Base-by-base conservation (phyloP, 176 grass and related monocot species). In the Hsuehochloa calcarea region DNA sequence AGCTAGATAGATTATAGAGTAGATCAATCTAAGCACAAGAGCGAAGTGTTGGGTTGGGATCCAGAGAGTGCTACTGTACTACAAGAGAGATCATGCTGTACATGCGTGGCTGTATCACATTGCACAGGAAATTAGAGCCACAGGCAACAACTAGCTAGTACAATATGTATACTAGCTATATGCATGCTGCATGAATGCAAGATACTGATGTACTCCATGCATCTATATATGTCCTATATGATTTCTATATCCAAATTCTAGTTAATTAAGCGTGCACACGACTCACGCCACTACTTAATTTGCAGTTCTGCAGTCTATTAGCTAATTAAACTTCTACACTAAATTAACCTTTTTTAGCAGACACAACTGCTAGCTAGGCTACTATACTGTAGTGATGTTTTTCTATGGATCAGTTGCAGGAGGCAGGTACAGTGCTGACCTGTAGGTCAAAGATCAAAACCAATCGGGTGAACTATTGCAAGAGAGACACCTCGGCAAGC, bases 61-160 rank as follows among this genome's bases (percentile, higher is more conserved):
- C 31, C 56, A 72, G 3, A 84, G 39, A 37, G 46, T 84, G 29
- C 58, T 56, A 45, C 20, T 58, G 10, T 14, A 10, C 20, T 58
- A 70, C 9, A 46, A 68, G 35, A 76, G 59, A 67, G 72, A 77
- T 59, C 17, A 69, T 6, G 82, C 75, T 85, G 31, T 25, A 15
- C 61, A 76, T 55, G 35, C 61, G 68, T 55, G 35, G 72, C 62
- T 85, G 82, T 85, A 49, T 20, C 63, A 56, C 82, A 77, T 77
- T 84, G n/a, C 71, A 55, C 44, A 82, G 0, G 10, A 80, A 39
- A 37, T 54, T 41, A 73, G 34, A 74, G 9, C 29, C 11, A 51
- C 31, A 40, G 20, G 54, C 43, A 22, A 26, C 67, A 52, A 51
- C 74, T 46, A 23, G 17, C 11, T 51, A 16, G 49, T 17, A 50